Conservation (phyloP, 495 filamentous ascomycete species). For the Penicillium nucicola region DNA sequence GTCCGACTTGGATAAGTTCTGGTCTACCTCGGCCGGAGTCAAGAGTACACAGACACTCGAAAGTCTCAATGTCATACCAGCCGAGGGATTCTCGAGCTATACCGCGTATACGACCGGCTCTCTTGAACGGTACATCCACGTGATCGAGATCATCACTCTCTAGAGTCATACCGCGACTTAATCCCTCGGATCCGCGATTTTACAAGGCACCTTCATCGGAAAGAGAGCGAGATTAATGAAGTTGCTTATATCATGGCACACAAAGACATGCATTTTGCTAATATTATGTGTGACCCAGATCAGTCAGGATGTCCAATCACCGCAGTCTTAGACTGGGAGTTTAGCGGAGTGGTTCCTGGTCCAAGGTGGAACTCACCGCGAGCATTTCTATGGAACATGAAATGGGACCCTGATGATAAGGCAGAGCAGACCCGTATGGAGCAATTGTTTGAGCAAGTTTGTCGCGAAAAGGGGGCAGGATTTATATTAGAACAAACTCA, state of each 20-base stretch:
- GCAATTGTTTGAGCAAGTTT: slow-evolving; percentile 18
- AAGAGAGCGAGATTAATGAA: slow-evolving; percentile 17
- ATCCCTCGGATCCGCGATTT: slow-evolving; percentile 21
- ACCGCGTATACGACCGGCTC: slow-evolving; percentile 19
- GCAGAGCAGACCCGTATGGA: slow-evolving; percentile 19
- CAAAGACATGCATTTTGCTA: slow-evolving; percentile 38
- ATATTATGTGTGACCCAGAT: slow-evolving; percentile 28
- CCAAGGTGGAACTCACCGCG: slow-evolving; percentile 26
- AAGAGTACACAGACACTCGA: slow-evolving; percentile 12
- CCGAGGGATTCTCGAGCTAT: slow-evolving; percentile 12
- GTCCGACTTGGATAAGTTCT: slow-evolving; percentile 22
- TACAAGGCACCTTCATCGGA: slow-evolving; percentile 1
- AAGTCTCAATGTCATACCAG: slow-evolving; percentile 14
- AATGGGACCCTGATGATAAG: slow-evolving; percentile 12
- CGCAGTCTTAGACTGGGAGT: slow-evolving; percentile 39
- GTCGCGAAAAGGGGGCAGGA: slow-evolving; percentile 5
- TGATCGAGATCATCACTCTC: slow-evolving; percentile 13
- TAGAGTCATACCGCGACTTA: slow-evolving; percentile 18
- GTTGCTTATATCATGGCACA: slow-evolving; percentile 26
- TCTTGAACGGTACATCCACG: slow-evolving; percentile 14
- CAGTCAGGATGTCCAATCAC: slow-evolving; percentile 24
- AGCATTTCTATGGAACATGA: slow-evolving; percentile 30
- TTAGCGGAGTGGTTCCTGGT: slow-evolving; percentile 27
- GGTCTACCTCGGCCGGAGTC: slow-evolving; percentile 5
- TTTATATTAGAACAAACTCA: slow-evolving; percentile 4